Conservation (phyloP, 202 grass and related monocot genomes). For the Dendrocalamus latiflorus region DNA sequence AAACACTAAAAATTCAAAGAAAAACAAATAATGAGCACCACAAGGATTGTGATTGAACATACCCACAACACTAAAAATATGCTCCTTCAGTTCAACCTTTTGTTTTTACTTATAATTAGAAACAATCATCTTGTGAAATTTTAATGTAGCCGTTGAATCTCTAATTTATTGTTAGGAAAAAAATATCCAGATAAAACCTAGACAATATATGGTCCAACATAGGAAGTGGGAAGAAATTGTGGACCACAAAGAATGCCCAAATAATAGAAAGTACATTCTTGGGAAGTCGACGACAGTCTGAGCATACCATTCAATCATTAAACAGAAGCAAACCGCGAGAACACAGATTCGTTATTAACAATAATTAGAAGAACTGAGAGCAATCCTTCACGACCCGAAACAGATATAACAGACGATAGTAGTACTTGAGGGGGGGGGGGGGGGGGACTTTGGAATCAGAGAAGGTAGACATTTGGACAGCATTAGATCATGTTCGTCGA, state of each 20-base stretch:
- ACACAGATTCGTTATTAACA: neutral
- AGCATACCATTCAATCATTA: neutral
- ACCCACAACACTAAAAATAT: neutral
- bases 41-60: neutral
- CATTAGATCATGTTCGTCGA: neutral
- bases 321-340: neutral
- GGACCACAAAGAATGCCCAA: neutral
- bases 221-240: neutral
- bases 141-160: neutral
- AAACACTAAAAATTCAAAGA: neutral
- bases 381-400: neutral
- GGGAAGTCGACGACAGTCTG: neutral
- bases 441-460: neutral
- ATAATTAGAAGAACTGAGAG: neutral
- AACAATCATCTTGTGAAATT: neutral
- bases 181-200: no score
- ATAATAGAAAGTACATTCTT: neutral
- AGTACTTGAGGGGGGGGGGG: neutral
- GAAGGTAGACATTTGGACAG: neutral
- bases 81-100: neutral
- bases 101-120: neutral
- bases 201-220: neutral
- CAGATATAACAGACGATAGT: neutral
- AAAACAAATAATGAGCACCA: neutral
- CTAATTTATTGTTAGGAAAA: no score